A percentile compares a stretch with the other conserved stretches of the same genome.
phyloP scores from a whole-genome alignment of 2,329 filamentous ascomycete genomes.

The Neurospora crassa region DNA sequence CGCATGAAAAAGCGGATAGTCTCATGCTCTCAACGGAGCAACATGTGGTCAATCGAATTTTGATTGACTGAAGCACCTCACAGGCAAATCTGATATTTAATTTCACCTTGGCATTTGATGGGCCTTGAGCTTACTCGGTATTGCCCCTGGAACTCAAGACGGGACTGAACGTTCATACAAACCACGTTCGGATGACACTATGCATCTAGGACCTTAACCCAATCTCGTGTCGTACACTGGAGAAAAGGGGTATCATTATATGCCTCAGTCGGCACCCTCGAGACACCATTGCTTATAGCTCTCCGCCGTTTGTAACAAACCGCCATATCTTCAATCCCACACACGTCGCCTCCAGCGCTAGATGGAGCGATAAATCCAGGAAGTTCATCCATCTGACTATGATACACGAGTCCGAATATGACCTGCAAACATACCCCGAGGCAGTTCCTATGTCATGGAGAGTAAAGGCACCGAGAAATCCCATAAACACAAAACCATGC shows the following conservation, averaged over 20 bases:
- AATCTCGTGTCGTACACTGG: background rate
- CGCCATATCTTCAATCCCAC: background rate
- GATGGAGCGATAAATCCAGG: background rate
- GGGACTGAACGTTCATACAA: background rate
- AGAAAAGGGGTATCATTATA: background rate
- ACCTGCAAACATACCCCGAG: background rate
- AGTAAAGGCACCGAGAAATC: background rate
- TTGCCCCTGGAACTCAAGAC: background rate
- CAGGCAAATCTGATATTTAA: background rate
- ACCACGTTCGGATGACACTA: background rate
- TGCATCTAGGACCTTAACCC: background rate
- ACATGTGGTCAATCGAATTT: background rate
- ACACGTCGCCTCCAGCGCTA: background rate
- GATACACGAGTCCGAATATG: background rate
- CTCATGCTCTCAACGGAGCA: background rate
- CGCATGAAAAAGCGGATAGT: background rate
- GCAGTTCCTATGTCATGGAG: background rate
- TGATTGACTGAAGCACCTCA: background rate
- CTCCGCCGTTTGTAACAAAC: background rate
- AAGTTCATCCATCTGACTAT: background rate
- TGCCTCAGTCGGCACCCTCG: background rate
- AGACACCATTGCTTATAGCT: background rate
- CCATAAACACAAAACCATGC: background rate
- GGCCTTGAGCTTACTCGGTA: background rate
- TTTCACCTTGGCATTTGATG: background rate